Percentiles rank a stretch among this genome's conserved stretches.
These are phyloP conservation scores for Mycena epipterygia DNA, from an alignment of 768 basidiomycete species.

Conservation along the genomic window DNA sequence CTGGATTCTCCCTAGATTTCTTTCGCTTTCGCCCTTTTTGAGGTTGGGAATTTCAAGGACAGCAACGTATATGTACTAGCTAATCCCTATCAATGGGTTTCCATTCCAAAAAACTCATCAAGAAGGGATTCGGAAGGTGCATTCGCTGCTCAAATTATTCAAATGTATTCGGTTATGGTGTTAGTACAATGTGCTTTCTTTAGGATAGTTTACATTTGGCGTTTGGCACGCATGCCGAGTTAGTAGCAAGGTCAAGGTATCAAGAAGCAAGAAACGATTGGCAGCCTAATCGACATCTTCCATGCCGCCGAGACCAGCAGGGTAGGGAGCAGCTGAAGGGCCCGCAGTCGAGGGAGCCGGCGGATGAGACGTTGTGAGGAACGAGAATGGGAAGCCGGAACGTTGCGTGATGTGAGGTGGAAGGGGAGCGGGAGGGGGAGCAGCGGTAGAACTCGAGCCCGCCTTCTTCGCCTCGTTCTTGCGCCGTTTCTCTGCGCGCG, in stretches of 20 bases:
- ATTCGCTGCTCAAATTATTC: too few species aligned
- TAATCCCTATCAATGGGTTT: too few species aligned
- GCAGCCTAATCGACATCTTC: slow-evolving; percentile 48
- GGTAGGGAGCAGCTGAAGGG: slow-evolving; percentile 11
- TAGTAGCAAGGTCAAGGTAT: slow-evolving; percentile 5
- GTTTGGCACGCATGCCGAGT: slow-evolving; percentile 1
- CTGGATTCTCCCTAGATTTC: too few species aligned
- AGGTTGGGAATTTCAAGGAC: too few species aligned
- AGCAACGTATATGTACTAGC: too few species aligned
- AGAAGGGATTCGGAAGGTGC: too few species aligned
- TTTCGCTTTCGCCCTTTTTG: too few species aligned
- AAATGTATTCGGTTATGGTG: neutral
- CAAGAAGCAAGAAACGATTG: slow-evolving; percentile 24
- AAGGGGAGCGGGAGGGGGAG: neutral
- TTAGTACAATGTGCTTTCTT: slow-evolving; percentile 2
- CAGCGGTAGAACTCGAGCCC: neutral
- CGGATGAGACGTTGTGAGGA: neutral
- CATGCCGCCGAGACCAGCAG: slow-evolving; percentile 39
- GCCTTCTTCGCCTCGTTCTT: slow-evolving; percentile 35
- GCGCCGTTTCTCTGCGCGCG: slow-evolving; percentile 38
- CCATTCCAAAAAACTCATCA: too few species aligned
- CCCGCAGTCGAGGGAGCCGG: neutral
- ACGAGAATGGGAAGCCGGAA: slow-evolving; percentile 9
- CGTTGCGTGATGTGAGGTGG: slow-evolving; percentile 5
- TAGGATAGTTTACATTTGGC: slow-evolving; percentile 14